Conservation (phyloP, 192 early-diverging fungal genomes). For the Cladochytrium replicatum region DNA sequence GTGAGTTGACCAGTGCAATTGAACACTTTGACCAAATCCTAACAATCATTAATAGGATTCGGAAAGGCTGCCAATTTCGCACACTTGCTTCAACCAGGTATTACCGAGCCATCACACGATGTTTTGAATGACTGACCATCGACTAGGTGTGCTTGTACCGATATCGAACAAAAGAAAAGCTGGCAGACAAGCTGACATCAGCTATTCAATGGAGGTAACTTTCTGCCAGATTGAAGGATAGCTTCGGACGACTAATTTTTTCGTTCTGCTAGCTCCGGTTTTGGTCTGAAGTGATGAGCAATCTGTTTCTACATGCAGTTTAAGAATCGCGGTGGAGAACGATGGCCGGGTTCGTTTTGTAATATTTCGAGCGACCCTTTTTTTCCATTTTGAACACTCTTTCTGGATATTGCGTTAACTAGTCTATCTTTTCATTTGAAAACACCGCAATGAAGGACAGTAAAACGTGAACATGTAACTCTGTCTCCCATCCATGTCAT, state of each 20-base stretch:
- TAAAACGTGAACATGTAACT: no score
- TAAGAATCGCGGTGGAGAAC: no score
- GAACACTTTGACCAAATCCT: neutral
- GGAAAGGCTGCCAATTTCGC: slow-evolving; percentile 68
- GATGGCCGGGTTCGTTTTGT: no score
- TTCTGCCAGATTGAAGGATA: no score
- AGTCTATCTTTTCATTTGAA: no score
- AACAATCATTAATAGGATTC: slow-evolving; percentile 60
- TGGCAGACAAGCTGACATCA: slow-evolving; percentile 53
- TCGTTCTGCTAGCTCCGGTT: slow-evolving; percentile 9
- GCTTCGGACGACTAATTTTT: neutral
- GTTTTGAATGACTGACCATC: neutral
- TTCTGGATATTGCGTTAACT: no score
- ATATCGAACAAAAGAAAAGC: slow-evolving; percentile 58
- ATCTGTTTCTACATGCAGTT: neutral
- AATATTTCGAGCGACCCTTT: no score
- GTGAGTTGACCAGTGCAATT: slow-evolving; percentile 19
- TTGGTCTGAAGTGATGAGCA: slow-evolving; percentile 13
- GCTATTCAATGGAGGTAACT: slow-evolving; percentile 58
- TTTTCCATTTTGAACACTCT: no score
- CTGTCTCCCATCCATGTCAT: no score
- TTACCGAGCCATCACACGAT: neutral
- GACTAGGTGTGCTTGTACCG: slow-evolving; percentile 66
- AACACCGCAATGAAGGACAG: no score
- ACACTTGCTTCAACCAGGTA: slow-evolving; percentile 72